These are phyloP conservation scores for Dothideomycetidae sp. DNA, from an alignment of 2,329 filamentous ascomycete species.

Conservation along the genomic window DNA sequence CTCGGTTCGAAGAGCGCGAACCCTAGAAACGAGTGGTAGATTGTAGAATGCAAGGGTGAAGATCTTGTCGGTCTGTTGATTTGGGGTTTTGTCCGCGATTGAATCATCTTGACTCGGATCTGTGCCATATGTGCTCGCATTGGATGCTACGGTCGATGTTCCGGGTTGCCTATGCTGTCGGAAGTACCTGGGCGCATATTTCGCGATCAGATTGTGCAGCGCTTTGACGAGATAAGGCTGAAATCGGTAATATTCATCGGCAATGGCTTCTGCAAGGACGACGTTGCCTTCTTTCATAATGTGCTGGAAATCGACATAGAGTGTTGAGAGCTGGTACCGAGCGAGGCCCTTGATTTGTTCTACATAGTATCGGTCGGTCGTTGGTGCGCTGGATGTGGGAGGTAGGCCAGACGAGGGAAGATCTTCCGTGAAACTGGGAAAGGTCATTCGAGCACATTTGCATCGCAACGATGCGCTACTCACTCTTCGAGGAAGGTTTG, in stretches of 20 bases:
- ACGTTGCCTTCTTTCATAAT: conserved; percentile 63
- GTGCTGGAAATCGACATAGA: conserved; percentile 81
- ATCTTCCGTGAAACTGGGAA: conserved; percentile 8
- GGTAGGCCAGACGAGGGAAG: conserved; percentile 7
- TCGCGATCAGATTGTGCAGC: conserved; percentile 83
- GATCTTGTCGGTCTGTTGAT: conserved; percentile 93
- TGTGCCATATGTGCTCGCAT: conserved; percentile 38
- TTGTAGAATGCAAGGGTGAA: conserved; percentile 93
- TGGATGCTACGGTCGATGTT: conserved; percentile 57
- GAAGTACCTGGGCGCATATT: conserved; percentile 90
- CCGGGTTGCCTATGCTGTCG: conserved; percentile 75
- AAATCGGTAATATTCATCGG: conserved; percentile 87
- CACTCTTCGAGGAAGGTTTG: conserved; percentile 68
- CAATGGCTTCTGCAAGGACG: conserved; percentile 70
- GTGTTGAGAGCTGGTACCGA: conserved; percentile 61
- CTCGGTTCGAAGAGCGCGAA: conserved; percentile 71
- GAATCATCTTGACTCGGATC: conserved; percentile 45
- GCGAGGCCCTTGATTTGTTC: conserved; percentile 69
- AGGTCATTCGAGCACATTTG: background rate
- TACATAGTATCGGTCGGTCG: conserved; percentile 71
- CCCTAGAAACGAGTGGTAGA: conserved; percentile 69
- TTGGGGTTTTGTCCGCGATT: conserved; percentile 58
- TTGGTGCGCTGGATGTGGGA: conserved; percentile 51
- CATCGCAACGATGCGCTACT: conserved; percentile 16
- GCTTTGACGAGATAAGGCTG: conserved; percentile 79